phyloP scores from a whole-genome alignment of 2,329 filamentous ascomycete genomes.

The Cercospora sp. region DNA sequence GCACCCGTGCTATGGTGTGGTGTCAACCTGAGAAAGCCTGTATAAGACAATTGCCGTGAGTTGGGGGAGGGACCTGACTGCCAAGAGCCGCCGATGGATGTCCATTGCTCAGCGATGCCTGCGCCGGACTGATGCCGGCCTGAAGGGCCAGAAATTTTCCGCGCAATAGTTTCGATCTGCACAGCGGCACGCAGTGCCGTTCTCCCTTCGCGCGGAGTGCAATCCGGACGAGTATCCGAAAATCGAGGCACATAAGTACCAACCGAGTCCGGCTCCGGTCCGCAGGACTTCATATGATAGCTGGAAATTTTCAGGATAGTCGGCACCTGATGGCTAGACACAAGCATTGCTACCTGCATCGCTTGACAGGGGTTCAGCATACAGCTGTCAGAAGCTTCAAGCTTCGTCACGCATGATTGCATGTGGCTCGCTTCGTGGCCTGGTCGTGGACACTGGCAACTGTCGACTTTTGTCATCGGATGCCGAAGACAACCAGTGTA shows the following conservation, averaged over 20 bases:
- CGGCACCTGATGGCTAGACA: background rate
- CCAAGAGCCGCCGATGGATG: background rate
- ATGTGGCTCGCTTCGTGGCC: background rate
- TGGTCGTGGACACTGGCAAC: background rate
- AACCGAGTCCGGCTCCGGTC: background rate
- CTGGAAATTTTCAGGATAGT: background rate
- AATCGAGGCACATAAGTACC: background rate
- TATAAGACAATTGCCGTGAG: slow-evolving; percentile 25
- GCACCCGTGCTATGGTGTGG: slow-evolving; percentile 55
- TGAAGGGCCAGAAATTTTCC: background rate
- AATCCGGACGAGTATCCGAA: background rate
- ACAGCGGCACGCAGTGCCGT: background rate
- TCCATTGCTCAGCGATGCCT: background rate
- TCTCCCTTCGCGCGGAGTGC: background rate
- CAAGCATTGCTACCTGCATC: background rate
- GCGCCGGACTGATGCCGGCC: background rate
- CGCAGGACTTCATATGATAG: background rate
- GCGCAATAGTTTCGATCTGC: background rate
- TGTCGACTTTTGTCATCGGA: slow-evolving; percentile 1
- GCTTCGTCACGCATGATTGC: background rate
- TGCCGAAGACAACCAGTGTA: background rate
- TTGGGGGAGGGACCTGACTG: background rate
- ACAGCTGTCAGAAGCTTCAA: background rate
- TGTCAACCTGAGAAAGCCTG: slow-evolving; percentile 47
- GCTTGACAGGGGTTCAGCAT: background rate